Conservation (phyloP, 2,329 filamentous ascomycete genomes). For the Aspergillus pseudoviridinutans region DNA sequence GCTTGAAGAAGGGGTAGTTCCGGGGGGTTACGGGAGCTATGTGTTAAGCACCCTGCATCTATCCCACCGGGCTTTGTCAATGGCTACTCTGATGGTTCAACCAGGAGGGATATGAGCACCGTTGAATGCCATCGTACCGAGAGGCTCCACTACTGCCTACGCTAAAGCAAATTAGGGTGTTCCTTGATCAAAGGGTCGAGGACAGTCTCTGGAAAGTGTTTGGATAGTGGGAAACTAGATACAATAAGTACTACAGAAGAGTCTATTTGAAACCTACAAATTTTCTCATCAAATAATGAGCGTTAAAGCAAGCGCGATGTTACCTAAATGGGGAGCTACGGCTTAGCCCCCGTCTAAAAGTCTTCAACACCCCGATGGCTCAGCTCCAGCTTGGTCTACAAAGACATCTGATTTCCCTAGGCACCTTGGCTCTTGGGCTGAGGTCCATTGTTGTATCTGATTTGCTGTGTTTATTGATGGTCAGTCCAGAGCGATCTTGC, state of each 20-base stretch:
- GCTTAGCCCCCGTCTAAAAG: not conserved
- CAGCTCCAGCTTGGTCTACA: not conserved
- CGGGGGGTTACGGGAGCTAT: conserved; percentile 14
- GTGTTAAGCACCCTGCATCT: conserved; percentile 23
- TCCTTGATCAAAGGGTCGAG: not conserved
- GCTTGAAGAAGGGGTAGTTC: not conserved
- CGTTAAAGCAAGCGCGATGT: not conserved
- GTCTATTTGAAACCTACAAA: not conserved
- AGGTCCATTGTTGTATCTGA: not conserved
- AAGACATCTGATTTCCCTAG: not conserved
- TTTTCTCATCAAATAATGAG: not conserved
- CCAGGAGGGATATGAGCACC: not conserved
- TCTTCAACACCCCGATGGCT: not conserved
- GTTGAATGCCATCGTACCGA: conserved; percentile 17
- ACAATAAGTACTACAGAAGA: not conserved
- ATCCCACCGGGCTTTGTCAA: conserved; percentile 18
- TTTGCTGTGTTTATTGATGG: no score
- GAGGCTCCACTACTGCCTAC: conserved; percentile 9
- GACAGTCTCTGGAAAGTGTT: not conserved
- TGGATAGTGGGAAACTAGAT: not conserved
- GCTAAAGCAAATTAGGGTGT: conserved; percentile 13
- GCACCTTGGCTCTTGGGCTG: not conserved
- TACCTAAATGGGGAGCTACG: not conserved
- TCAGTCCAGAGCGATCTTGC: no score
- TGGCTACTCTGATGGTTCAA: conserved; percentile 2